Percentiles rank a stretch among this genome's conserved stretches.
Evolutionary conservation across 2,329 filamentous ascomycete genomes (phyloP).

Genomic region (Dryadomyces quercivorus): DNA sequence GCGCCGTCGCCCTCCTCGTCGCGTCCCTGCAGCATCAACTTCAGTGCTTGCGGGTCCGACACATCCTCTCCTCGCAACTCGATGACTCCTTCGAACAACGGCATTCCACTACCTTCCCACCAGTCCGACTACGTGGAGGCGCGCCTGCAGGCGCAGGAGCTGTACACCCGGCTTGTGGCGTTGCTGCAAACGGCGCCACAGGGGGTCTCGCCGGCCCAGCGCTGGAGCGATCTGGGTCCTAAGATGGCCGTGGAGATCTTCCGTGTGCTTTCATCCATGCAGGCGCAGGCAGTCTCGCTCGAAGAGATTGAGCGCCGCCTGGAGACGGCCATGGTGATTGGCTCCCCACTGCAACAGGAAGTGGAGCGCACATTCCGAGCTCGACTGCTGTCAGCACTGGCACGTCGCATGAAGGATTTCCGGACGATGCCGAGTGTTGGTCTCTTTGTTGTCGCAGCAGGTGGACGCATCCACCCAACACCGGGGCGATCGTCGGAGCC

Average conservation of each 20-base stretch:
- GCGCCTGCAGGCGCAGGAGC: slow-evolving; percentile 30
- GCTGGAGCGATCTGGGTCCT: slow-evolving; percentile 41
- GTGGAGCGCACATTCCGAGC: slow-evolving; percentile 37
- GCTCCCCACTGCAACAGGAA: slow-evolving; percentile 17
- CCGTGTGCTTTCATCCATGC: slow-evolving; percentile 24
- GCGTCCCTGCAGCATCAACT: slow-evolving; percentile 38
- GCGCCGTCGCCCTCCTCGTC: slow-evolving; percentile 22
- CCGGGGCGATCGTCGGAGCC: slow-evolving; percentile 18
- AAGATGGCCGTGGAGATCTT: slow-evolving; percentile 46
- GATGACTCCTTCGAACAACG: slow-evolving; percentile 21
- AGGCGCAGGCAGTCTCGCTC: neutral
- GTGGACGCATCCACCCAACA: slow-evolving; percentile 27
- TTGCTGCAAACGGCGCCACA: slow-evolving; percentile 39
- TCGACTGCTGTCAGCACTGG: slow-evolving; percentile 36
- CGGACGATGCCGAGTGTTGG: slow-evolving; percentile 38
- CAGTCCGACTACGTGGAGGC: slow-evolving; percentile 25
- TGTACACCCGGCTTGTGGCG: slow-evolving; percentile 41
- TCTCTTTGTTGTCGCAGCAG: slow-evolving; percentile 43
- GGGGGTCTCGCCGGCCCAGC: slow-evolving; percentile 25
- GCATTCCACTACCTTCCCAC: slow-evolving; percentile 11
- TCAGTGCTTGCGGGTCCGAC: slow-evolving; percentile 36
- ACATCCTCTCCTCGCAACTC: slow-evolving; percentile 39
- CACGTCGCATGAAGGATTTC: slow-evolving; percentile 38
- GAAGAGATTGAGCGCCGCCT: slow-evolving; percentile 9
- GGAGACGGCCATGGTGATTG: neutral